Conservation (phyloP, 257 asterid species). For the Ligustrum vulgare region DNA sequence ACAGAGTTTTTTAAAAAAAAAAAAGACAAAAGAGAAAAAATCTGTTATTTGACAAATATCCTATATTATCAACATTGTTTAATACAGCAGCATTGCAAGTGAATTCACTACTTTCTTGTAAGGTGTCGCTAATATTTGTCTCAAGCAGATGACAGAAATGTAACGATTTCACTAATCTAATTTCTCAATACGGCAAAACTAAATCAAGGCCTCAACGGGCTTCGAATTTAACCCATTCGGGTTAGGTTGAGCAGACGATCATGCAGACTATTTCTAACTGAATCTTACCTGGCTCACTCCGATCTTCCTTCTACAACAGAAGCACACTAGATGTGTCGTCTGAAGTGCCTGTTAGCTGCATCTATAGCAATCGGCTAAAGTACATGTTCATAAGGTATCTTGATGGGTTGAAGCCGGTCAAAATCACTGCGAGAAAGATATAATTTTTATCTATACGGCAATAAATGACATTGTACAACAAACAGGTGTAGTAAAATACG, state of each 20-base stretch:
- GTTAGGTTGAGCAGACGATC: too few species aligned
- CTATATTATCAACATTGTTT: too few species aligned
- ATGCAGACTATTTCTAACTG: neutral
- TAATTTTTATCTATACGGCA: neutral
- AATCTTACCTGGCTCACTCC: constrained; percentile 21
- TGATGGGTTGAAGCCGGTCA: constrained; percentile 92
- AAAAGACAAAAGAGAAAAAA: too few species aligned
- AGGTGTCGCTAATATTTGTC: constrained; percentile 1
- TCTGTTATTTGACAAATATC: too few species aligned
- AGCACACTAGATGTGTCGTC: neutral
- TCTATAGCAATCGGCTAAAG: constrained; percentile 62
- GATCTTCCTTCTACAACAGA: neutral
- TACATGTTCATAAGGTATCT: constrained; percentile 89
- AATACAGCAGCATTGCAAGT: too few species aligned
- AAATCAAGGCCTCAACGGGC: constrained; percentile 17
- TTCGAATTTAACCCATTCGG: neutral
- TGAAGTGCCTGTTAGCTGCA: constrained; percentile 22
- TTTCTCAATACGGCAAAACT: constrained; percentile 24
- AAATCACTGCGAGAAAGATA: constrained; percentile 57
- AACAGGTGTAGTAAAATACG: constrained; percentile 18
- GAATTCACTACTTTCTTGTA: too few species aligned
- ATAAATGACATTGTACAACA: neutral
- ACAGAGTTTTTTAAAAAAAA: too few species aligned
- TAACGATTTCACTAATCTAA: constrained; percentile 25
- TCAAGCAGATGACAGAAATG: constrained; percentile 17